These are phyloP conservation scores for Alnus rubra DNA, from an alignment of 306 rosid species.

Conservation along the genomic window DNA sequence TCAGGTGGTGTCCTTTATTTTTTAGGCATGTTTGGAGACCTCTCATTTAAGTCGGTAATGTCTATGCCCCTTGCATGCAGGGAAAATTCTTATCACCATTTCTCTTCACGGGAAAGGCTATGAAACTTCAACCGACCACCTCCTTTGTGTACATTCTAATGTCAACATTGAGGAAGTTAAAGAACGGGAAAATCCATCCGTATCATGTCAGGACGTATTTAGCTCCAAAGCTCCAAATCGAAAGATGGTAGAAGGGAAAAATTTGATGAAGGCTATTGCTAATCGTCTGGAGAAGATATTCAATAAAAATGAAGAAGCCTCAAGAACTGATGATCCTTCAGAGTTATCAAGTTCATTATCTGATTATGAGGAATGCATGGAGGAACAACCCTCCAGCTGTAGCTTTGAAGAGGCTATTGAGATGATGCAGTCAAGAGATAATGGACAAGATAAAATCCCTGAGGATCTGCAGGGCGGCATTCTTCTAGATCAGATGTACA, in stretches of 20 bases:
- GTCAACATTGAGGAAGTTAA: constrained; percentile 33
- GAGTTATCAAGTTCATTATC: constrained; percentile 51
- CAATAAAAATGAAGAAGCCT: constrained; percentile 54
- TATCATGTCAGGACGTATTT: constrained; percentile 23
- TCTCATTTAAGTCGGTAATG: constrained; percentile 4
- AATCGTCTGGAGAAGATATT: constrained; percentile 58
- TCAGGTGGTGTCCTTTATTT: background rate
- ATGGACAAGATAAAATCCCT: constrained; percentile 52
- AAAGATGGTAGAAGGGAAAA: constrained; percentile 56
- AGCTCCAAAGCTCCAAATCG: constrained; percentile 27
- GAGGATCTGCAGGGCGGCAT: constrained; percentile 69
- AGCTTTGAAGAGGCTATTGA: constrained; percentile 68
- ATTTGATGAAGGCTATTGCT: constrained; percentile 44
- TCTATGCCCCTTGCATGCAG: constrained; percentile 43
- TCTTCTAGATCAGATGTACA: constrained; percentile 63
- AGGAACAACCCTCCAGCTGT: constrained; percentile 41
- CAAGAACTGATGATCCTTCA: constrained; percentile 43
- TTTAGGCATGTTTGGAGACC: background rate
- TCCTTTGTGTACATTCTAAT: constrained; percentile 30
- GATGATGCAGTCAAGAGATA: constrained; percentile 45
- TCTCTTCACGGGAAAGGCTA: constrained; percentile 58
- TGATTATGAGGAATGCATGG: constrained; percentile 51
- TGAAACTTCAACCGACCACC: constrained; percentile 24
- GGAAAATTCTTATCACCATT: constrained; percentile 70
- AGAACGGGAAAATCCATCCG: constrained; percentile 29